phyloP scores from a whole-genome alignment of 176 grass and related monocot species.

The Zea luxurians region DNA sequence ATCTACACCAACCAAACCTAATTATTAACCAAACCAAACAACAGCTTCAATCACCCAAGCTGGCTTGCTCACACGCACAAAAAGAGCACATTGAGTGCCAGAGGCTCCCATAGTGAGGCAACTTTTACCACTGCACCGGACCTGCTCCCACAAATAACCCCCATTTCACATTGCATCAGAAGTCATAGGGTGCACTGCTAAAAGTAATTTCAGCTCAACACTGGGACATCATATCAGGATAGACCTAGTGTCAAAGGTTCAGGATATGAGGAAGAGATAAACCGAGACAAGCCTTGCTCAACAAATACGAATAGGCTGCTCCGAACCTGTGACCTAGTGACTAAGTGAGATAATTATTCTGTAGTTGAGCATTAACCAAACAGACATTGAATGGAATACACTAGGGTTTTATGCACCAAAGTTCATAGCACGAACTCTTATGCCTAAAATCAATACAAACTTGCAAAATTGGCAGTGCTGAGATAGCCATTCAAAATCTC shows the following conservation, averaged over 20 bases:
- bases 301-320: no score
- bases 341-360: no score
- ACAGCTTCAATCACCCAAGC: slow-evolving; percentile 9
- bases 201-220: slow-evolving; percentile 7
- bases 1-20: slow-evolving; percentile 28
- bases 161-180: neutral
- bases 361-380: neutral
- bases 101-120: no score
- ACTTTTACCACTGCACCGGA: no score
- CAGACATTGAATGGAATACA: neutral
- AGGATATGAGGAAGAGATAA: no score
- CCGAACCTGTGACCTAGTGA: no score
- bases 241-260: no score
- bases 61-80: no score
- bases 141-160: neutral
- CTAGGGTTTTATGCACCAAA: neutral
- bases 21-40: slow-evolving; percentile 33
- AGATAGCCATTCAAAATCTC: neutral
- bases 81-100: no score
- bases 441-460: slow-evolving; percentile 15
- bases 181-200: slow-evolving; percentile 1
- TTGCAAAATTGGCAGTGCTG: neutral
- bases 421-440: neutral
- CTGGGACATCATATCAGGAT: slow-evolving; percentile 12
- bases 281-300: no score